These are phyloP conservation scores for Globisporangium cederbergense DNA, from an alignment of 352 stramenopile genomes.

Conservation along the genomic window DNA sequence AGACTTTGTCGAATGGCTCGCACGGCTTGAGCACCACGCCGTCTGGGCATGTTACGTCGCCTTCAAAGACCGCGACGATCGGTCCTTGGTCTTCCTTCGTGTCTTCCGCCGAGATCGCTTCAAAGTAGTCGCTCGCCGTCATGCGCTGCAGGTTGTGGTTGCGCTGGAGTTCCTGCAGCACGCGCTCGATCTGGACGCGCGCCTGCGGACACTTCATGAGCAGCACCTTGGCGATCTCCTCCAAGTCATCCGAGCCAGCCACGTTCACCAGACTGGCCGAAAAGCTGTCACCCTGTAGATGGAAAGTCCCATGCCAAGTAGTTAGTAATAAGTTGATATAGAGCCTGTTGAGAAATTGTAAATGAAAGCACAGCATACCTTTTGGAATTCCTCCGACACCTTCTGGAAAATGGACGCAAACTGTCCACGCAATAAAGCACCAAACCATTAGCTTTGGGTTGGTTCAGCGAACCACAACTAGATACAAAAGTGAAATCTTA, in stretches of 20 bases:
- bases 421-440: constrained; percentile 14
- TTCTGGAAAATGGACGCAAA: constrained; percentile 63
- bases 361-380: constrained; percentile 10
- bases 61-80: constrained; percentile 82
- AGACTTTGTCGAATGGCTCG: constrained; percentile 82
- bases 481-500: not conserved
- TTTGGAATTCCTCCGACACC: constrained; percentile 60
- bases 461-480: not conserved
- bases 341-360: not conserved
- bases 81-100: constrained; percentile 66
- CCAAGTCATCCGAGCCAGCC: constrained; percentile 45
- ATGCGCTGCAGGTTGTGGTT: constrained; percentile 68
- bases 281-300: constrained; percentile 34
- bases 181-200: constrained; percentile 66
- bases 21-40: constrained; percentile 69
- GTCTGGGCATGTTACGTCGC: constrained; percentile 82
- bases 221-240: constrained; percentile 72
- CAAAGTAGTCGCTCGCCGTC: constrained; percentile 70
- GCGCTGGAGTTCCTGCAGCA: constrained; percentile 68
- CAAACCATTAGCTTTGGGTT: not conserved
- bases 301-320: not conserved
- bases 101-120: constrained; percentile 64
- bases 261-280: constrained; percentile 50
- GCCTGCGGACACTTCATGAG: constrained; percentile 72
- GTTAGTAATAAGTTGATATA: not conserved